A percentile compares a stretch with the other conserved stretches of the same genome.
Conservation (phyloP, 140 eudicot species). For the Oenanthe javanica region DNA sequence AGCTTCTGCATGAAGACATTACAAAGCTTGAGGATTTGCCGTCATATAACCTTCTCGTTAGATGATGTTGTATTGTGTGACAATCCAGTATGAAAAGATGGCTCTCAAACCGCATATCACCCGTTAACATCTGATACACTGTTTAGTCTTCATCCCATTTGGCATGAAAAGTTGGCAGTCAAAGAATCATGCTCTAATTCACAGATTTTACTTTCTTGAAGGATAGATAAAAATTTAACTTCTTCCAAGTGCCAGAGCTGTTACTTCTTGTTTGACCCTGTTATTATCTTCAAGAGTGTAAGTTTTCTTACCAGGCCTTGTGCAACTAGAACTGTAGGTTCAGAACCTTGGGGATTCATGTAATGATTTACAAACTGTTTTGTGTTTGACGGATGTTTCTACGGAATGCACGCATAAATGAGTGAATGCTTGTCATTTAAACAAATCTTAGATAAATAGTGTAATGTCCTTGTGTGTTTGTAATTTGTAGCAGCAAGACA, state of each 20-base stretch:
- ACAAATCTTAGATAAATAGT: not conserved
- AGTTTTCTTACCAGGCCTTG: not conserved
- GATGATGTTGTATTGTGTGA: slow-evolving; percentile 22
- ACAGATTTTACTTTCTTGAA: not conserved
- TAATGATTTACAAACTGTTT: not conserved
- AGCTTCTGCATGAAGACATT: slow-evolving; percentile 81
- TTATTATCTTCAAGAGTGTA: slow-evolving; percentile 4
- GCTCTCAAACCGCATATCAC: not conserved
- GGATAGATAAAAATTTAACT: not conserved
- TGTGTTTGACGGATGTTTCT: not conserved
- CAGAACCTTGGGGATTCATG: not conserved
- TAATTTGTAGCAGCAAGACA: not conserved
- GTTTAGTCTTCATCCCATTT: not conserved
- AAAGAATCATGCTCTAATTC: not conserved
- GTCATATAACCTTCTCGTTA: slow-evolving; percentile 68
- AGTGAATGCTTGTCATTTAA: not conserved
- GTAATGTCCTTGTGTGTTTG: not conserved
- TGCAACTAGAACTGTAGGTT: not conserved
- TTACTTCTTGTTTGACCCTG: slow-evolving; percentile 11
- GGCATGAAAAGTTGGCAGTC: not conserved
- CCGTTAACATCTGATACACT: not conserved
- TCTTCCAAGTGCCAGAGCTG: not conserved
- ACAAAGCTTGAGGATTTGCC: slow-evolving; percentile 87
- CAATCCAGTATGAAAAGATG: not conserved
- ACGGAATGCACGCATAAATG: not conserved